Base-by-base conservation (phyloP, 352 stramenopile species). In the Globisporangium spiculum region DNA sequence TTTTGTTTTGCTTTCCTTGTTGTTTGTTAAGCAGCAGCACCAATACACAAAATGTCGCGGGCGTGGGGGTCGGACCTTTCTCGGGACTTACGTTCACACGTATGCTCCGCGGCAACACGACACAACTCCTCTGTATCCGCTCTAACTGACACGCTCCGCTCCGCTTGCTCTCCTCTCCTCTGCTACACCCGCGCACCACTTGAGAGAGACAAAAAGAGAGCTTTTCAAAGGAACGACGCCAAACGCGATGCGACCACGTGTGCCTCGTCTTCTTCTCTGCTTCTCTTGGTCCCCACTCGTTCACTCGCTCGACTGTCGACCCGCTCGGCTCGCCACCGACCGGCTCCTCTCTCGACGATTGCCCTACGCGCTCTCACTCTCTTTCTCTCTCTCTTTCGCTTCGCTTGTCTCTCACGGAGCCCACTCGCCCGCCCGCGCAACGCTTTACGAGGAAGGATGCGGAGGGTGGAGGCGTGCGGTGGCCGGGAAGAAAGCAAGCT, bases 401-500 rank as follows among this genome's bases (percentile, higher is more conserved):
- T 38, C 53, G 54, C 54, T 60, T 60, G 54, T 41, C 16, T 32
- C 26, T 14, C 55, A n/a, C 55, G 18, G 30, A 26, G n/a, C 55
- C 18, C 55, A 30, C 55, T 22, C 55, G 27, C 55, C 55, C 55
- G 20, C 18, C 20, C 20, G 55, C 20, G 55, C 55, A 44, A 55
- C 55, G 55, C 55, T 61, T 22, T 61, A 20, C 30, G 30, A 30
- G 30, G 55, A 61, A 61, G 55, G 55, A 44, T 61, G 55, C 55
- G 55, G 55, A 22, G 55, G 30, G 30, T 48, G 55, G 30, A 20
- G 55, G 30, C 27, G 55, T 61, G 55, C 16, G 18, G 26, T 26
- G 7, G 30, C 44, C 44, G 26, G 52, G 52, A 36, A 36, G 18
- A 41, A 41, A 36, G 18, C 20, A 61, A 56, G 59, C 59, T 64